phyloP scores from a whole-genome alignment of 2,329 filamentous ascomycete species.

The Calonectria fujianensis region DNA sequence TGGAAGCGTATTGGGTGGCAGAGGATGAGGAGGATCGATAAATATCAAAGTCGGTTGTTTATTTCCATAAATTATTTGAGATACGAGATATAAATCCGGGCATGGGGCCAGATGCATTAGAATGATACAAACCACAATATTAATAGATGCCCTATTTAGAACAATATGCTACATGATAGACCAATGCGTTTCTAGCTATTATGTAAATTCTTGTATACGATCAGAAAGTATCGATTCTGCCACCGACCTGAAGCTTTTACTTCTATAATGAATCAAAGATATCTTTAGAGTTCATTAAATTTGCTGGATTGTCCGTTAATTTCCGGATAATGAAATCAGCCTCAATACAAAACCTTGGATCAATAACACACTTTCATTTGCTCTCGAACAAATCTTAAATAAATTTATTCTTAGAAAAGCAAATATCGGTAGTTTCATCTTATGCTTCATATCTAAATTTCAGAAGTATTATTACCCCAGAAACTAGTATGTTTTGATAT shows the following conservation, averaged over 20 bases:
- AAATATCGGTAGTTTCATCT: neutral
- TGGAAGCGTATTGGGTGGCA: slow-evolving; percentile 61
- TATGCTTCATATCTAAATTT: neutral
- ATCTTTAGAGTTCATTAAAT: neutral
- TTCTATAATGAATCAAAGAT: neutral
- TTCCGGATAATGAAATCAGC: no score
- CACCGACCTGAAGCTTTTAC: neutral
- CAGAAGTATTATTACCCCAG: neutral
- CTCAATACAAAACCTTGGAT: neutral
- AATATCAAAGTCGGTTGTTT: neutral
- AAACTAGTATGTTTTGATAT: neutral
- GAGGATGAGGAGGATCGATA: slow-evolving; percentile 55
- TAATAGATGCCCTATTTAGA: neutral
- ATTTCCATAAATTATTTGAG: neutral
- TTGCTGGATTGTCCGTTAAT: no score
- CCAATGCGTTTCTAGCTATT: neutral
- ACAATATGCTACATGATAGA: neutral
- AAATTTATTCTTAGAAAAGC: neutral
- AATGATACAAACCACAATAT: neutral
- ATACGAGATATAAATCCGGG: neutral
- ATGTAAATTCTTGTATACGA: neutral
- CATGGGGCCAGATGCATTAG: neutral
- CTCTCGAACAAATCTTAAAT: rapidly evolving
- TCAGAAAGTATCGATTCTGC: neutral
- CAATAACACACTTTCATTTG: neutral